Evolutionary conservation across 2,329 filamentous ascomycete species (phyloP).

Genomic region (Acrocalymma vagum): DNA sequence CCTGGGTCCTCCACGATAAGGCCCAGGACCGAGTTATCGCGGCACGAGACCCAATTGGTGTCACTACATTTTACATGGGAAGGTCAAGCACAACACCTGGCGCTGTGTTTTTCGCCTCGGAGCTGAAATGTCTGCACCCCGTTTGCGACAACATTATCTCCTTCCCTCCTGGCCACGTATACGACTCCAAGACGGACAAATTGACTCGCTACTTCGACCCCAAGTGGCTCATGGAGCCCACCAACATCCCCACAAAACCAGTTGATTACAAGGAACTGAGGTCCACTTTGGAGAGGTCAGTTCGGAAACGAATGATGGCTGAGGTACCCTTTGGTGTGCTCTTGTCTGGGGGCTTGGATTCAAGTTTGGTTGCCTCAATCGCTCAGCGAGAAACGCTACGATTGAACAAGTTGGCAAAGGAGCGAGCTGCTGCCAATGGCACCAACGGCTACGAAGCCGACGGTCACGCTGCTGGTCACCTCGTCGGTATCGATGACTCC

Average conservation of each 20-base stretch:
- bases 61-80: slow-evolving; percentile 97
- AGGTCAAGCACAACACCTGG: slow-evolving; percentile 82
- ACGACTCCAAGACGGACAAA: slow-evolving; percentile 89
- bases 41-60: slow-evolving; percentile 93
- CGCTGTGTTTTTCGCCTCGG: slow-evolving; percentile 94
- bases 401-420: slow-evolving; percentile 70
- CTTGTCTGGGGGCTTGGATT: slow-evolving; percentile 94
- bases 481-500: slow-evolving; percentile 94
- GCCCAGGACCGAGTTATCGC: slow-evolving; percentile 90
- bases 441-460: slow-evolving; percentile 52
- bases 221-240: slow-evolving; percentile 84
- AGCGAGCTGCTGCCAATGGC: slow-evolving; percentile 55
- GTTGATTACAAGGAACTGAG: slow-evolving; percentile 85
- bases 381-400: slow-evolving; percentile 90
- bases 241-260: slow-evolving; percentile 78
- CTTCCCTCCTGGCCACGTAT: slow-evolving; percentile 95
- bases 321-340: slow-evolving; percentile 98
- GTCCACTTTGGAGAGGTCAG: slow-evolving; percentile 84
- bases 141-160: slow-evolving; percentile 95
- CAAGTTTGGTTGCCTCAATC: slow-evolving; percentile 92
- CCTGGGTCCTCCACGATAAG: slow-evolving; percentile 98
- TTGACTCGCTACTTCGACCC: slow-evolving; percentile 91
- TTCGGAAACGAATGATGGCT: slow-evolving; percentile 97
- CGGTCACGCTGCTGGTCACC: slow-evolving; percentile 50
- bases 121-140: slow-evolving; percentile 90